Evolutionary conservation across 2,329 filamentous ascomycete genomes (phyloP).

Genomic region (Trichoderma aggressivum): DNA sequence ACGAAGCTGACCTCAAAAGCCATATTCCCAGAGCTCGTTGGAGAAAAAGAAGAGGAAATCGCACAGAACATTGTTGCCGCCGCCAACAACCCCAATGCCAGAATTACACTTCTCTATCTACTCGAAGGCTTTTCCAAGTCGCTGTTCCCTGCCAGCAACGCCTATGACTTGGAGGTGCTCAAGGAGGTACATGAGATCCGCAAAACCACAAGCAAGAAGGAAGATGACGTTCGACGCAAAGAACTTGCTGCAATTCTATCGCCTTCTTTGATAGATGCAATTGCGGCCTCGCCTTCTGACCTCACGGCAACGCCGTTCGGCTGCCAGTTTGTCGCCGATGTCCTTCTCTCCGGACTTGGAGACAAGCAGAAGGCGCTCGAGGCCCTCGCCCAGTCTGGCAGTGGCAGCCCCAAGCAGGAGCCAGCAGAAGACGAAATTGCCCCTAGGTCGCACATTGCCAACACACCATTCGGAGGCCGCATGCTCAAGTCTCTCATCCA

Average conservation of each 20-base stretch:
- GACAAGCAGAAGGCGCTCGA: conserved; percentile 73
- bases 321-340: conserved; percentile 80
- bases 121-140: conserved; percentile 65
- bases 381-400: conserved; percentile 63
- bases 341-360: conserved; percentile 70
- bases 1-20: conserved; percentile 83
- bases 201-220: conserved; percentile 87
- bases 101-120: conserved; percentile 72
- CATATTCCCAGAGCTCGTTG: conserved; percentile 82
- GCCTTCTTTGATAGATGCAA: conserved; percentile 69
- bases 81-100: conserved; percentile 63
- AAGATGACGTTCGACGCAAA: conserved; percentile 67
- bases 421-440: conserved; percentile 41
- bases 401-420: conserved; percentile 49
- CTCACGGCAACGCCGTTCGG: conserved; percentile 76
- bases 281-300: conserved; percentile 63
- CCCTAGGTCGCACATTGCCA: conserved; percentile 53
- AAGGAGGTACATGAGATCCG: conserved; percentile 76
- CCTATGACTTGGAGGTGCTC: conserved; percentile 66
- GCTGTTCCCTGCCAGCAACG: conserved; percentile 59
- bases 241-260: conserved; percentile 76
- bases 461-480: conserved; percentile 64
- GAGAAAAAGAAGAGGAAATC: conserved; percentile 62
- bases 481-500: conserved; percentile 90
- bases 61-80: conserved; percentile 62